These are phyloP conservation scores for Tolypocladium paradoxum DNA, from an alignment of 2,329 filamentous ascomycete species.

Conservation along the genomic window DNA sequence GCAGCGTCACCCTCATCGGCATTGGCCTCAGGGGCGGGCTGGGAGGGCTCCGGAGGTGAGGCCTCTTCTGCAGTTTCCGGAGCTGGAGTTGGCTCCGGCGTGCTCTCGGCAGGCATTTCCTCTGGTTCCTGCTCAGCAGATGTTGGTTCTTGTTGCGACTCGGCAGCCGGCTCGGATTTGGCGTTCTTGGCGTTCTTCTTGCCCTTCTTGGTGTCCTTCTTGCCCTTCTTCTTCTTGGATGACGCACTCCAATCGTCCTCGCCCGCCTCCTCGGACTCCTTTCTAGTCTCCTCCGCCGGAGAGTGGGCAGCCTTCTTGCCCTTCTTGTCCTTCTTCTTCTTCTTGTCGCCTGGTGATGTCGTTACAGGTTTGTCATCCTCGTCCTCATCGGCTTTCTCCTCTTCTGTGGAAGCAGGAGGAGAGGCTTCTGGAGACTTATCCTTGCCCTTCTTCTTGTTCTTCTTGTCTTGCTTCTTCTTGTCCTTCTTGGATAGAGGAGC, in stretches of 20 bases:
- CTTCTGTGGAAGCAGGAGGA: not conserved
- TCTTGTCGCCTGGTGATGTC: slow-evolving; percentile 11
- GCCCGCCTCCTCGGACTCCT: slow-evolving; percentile 7
- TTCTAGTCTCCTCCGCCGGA: slow-evolving; percentile 6
- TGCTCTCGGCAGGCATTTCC: not conserved
- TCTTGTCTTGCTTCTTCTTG: slow-evolving; percentile 11
- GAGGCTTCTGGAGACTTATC: slow-evolving; percentile 2
- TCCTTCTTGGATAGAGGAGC: slow-evolving; percentile 4
- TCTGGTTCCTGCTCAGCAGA: not conserved
- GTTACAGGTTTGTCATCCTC: slow-evolving; percentile 4
- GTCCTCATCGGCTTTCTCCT: slow-evolving; percentile 10
- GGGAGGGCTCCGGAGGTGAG: not conserved
- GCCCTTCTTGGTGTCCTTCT: slow-evolving; percentile 15
- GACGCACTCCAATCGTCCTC: slow-evolving; percentile 4
- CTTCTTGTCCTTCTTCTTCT: slow-evolving; percentile 8
- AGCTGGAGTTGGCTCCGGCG: not conserved
- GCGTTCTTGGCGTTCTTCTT: slow-evolving; percentile 6
- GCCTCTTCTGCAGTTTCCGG: not conserved
- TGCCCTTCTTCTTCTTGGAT: slow-evolving; percentile 11
- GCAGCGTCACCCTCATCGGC: not conserved
- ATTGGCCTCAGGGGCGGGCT: not conserved
- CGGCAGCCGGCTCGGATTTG: slow-evolving; percentile 3
- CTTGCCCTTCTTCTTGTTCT: slow-evolving; percentile 10
- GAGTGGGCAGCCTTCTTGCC: slow-evolving; percentile 8
- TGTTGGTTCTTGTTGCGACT: not conserved